Evolutionary conservation across 225 moss, liverwort and hornwort species (phyloP), one percentile per base, ranked within the genome.

Genomic region (Neckera pumila): DNA sequence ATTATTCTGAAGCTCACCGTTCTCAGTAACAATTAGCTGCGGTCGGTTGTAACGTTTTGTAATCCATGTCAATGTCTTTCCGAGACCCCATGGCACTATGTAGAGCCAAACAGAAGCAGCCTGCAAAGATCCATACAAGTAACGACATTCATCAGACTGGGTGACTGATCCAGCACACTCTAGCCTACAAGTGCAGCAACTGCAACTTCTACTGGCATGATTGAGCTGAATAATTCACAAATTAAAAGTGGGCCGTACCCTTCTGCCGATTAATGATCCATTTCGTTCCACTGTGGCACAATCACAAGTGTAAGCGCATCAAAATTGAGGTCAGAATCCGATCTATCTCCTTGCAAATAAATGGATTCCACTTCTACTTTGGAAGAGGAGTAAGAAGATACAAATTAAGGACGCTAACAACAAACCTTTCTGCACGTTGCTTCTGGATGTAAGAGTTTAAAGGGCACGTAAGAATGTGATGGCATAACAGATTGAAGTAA

Each of bases 71-170:
- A 94, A 86, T 74, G 58, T 22, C 83, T 87, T 94, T 81, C 82
- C 88, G 59, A 94, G n/a, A 84, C 92, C 91, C 93, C 93, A 91
- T 75, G 92, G 93, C 76, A 92, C 93, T 40, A 91, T 90, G 53
- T 94, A 94, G 38, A 94, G 92, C 92, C 91, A 92, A 3, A 15
- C 11, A 59, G 93, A 94, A 80, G 93, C 91, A 81, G 89, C 89
- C 92, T 93, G 92, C 87, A 89, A 33, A 90, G 81, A 80, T 38
- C n/a, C 53, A 47, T 43, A 58, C 72, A 38, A 62, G 31, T 53
- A 59, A 38, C 16, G 71, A 81, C 81, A 70, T 47, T 87, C 73
- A 74, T 73, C 53, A 82, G 45, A 45, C 26, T 58, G 45, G 27
- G 53, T 64, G 86, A 77, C 53, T 51, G 22, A 86, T 86, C 19